phyloP scores from a whole-genome alignment of 331 rosid species.

The Spiraea crenata region DNA sequence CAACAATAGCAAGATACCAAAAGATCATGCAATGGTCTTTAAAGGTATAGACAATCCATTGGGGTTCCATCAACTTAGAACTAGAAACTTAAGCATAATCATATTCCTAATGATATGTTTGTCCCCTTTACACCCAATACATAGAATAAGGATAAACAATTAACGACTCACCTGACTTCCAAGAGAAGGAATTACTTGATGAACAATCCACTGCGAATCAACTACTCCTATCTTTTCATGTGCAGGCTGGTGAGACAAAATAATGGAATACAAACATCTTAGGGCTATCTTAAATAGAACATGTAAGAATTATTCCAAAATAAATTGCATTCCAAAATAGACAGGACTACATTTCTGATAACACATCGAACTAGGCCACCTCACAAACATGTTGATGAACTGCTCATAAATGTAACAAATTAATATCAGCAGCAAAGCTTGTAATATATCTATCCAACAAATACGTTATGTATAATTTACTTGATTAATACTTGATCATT shows the following conservation, averaged over 20 bases:
- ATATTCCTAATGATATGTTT: not conserved
- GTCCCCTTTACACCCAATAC: not conserved
- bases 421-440: not conserved
- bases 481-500: not conserved
- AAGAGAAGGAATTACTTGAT: constrained; percentile 94
- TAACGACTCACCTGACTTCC: constrained; percentile 66
- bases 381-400: not conserved
- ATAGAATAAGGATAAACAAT: no score
- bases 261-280: constrained; percentile 1
- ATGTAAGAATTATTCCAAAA: not conserved
- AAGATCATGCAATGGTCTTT: not conserved
- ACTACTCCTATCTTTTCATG: constrained; percentile 95
- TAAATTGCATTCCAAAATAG: not conserved
- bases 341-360: not conserved
- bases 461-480: not conserved
- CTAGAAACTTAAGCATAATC: not conserved
- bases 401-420: not conserved
- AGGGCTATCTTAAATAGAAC: not conserved
- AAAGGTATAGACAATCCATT: not conserved
- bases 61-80: not conserved
- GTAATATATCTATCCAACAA: not conserved
- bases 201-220: constrained; percentile 97
- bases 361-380: not conserved
- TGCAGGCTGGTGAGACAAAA: constrained; percentile 60
- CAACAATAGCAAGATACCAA: not conserved